Evolutionary conservation across 306 rosid species (phyloP), one percentile per base, ranked within the genome.

Genomic region (Acmispon strigosus): DNA sequence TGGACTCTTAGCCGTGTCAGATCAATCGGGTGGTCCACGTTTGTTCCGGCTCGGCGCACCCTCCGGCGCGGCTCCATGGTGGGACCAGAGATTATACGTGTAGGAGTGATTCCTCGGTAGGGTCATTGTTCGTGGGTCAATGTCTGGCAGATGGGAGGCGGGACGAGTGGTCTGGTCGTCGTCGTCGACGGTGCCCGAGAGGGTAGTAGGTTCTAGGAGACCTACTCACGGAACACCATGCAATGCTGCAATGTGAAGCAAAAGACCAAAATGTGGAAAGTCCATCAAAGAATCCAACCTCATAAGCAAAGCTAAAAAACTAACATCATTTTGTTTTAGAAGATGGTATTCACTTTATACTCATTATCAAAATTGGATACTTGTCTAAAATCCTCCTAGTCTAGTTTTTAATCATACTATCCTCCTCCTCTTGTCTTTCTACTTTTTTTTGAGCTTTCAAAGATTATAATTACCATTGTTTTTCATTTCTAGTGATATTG

Each of bases 241-340:
- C 60, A 27, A 70, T 61, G 64, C 73, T 66, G 79, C 58, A 66
- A 43, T 64, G 60, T 53, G 36, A 75, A 86, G 76, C 69, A 77
- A 75, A 62, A 83, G 76, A 60, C 64, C 76, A 61, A 60, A 56
- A 51, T 53, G 64, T 58, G 70, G 76, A 65, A 65, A 69, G 41
- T 77, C 66, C 62, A 78, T 52, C 70, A 58, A 81, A 75, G 82
- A 84, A 86, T 86, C 86, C 90, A 81, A 81, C 73, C 86, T 57
- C 62, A 47, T 42, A 67, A 80, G 79, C 76, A 83, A 86, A 86
- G 58, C 83, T 72, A 77, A 79, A 84, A 78, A 79, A 70, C 66
- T 59, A 20, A 43, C 70, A 85, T 89, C 81, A 87, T 85, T 77
- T 74, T 74, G 90, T 85, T 89, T 83, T 68, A 66, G 96, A 89